Base-by-base conservation (phyloP, 2,329 filamentous ascomycete genomes). In the Xenoacremonium recifei region DNA sequence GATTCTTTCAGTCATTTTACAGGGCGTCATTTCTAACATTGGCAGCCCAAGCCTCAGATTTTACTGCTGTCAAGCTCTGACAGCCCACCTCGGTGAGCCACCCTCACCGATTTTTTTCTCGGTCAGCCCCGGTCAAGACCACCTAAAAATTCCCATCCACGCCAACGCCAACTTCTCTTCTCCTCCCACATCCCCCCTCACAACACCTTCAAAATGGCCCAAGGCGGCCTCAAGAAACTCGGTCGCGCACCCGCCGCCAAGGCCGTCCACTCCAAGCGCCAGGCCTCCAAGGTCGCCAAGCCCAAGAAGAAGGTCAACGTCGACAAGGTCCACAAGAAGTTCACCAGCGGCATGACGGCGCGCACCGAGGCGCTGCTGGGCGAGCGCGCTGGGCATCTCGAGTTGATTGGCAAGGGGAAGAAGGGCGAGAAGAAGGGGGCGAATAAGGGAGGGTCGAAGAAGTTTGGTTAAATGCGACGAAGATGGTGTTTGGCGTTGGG, bases 291-390 rank as follows among this genome's bases (percentile, higher is more conserved):
- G 42, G 67, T 75, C 21, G 61, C 61, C 61, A 80, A 80, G 62
- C 66, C 73, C 29, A 70, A 75, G 52, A 52, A 41, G 35, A 73
- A 70, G 61, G 52, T 62, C 23, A 68, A 64, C 53, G 66, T 74
- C 52, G 75, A 79, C 65, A 78, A 76, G 67, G 54, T 72, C 51
- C 71, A 73, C 64, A 72, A 71, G 55, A 79, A 79, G 62, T 76
- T 75, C 58, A 71, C 75, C 11, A 70, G 74, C 4, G 77, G 77
- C 35, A 67, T 82, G 57, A 70, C 68, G 32, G 68, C 67, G 44
- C 69, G 71, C 65, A 82, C 79, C 21, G 79, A 82, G 68, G 67
- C 70, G 48, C 66, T 82, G 57, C 69, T 82, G 30, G 77, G 77
- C 45, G 76, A 81, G 67, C 66, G 78, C 7, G 79, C 76, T 5